Conservation (phyloP, 164 flowering plant genomes). For the Santalum album region DNA sequence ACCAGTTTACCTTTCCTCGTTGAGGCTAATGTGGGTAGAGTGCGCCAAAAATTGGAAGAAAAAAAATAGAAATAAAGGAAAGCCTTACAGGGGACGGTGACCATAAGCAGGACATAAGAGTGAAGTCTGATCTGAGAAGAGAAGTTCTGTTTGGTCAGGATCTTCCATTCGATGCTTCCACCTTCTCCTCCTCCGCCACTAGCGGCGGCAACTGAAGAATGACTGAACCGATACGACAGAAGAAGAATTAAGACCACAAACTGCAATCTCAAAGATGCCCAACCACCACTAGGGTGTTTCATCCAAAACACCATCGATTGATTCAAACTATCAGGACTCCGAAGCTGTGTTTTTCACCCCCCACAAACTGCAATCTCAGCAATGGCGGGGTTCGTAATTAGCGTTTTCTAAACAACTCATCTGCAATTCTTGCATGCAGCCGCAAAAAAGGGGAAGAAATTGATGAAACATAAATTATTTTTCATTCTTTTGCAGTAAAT, state of each 20-base stretch:
- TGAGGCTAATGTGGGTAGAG: too few species aligned
- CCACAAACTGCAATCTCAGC: too few species aligned
- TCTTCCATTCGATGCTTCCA: slow-evolving; percentile 33
- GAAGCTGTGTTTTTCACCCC: too few species aligned
- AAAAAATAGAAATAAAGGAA: slow-evolving; percentile 1
- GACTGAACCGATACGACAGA: background rate
- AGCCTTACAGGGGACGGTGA: slow-evolving; percentile 55
- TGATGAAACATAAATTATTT: too few species aligned
- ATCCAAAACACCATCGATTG: background rate
- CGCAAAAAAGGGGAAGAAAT: too few species aligned
- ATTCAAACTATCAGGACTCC: background rate
- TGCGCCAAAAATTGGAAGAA: background rate
- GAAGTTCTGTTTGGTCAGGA: slow-evolving; percentile 41
- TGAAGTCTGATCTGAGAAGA: slow-evolving; percentile 46
- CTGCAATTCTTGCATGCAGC: too few species aligned
- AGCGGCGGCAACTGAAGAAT: background rate
- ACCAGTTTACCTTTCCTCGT: too few species aligned
- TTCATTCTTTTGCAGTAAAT: too few species aligned
- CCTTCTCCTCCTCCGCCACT: background rate
- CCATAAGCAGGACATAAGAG: slow-evolving; percentile 35
- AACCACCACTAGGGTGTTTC: background rate
- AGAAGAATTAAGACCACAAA: background rate
- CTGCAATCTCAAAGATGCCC: background rate
- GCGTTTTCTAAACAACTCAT: too few species aligned
- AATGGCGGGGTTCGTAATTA: too few species aligned